Evolutionary conservation across 768 basidiomycete species (phyloP), one percentile per base, ranked within the genome.

Genomic region (Phlebiopsis gigantea): DNA sequence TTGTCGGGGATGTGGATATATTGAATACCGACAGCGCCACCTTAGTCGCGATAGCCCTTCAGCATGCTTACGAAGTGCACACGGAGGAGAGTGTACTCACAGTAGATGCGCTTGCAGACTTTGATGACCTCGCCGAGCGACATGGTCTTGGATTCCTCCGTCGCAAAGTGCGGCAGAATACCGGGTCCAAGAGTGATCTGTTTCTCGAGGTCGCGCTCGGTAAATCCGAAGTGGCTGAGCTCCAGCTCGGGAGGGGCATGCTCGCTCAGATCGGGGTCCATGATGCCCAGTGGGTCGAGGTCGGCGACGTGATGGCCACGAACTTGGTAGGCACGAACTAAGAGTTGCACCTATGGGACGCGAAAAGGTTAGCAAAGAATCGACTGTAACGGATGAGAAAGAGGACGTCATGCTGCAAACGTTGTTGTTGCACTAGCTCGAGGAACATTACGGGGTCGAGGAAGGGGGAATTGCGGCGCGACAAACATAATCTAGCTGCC

Each of bases 261-360:
- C 54, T 87, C 79, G 30, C 82, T 85, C 43, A 98, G 82, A 71
- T 98, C 96, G 39, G 93, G 81, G 63, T 93, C 87, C 51, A 90
- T 80, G 65, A 99, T 94, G 15, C 94, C 94, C 17, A 99, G 82
- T 29, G 97, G 97, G 69, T 99, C 97, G 53, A 99, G 79, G 61
- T 97, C 90, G 31, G 96, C 97, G 57, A 94, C 79, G 65, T 98
- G 94, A 66, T 99, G 97, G 15, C 97, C 97, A 58, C 96, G 90
- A 17, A 99, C 97, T 84, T 99, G 97, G 74, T 97, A 99, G 2
- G 97, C 97, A 56, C 97, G 88, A 52, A 98, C 93, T 56, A 99
- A 86, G 26, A 98, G 81, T 89, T 99, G 97, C 17, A 93, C 88
- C 96, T 98, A 67, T 2, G 24, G 28, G 22, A 21, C 34, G 4